phyloP scores from a whole-genome alignment of 805 yeast genomes.

The Yarrowia divulgata region DNA sequence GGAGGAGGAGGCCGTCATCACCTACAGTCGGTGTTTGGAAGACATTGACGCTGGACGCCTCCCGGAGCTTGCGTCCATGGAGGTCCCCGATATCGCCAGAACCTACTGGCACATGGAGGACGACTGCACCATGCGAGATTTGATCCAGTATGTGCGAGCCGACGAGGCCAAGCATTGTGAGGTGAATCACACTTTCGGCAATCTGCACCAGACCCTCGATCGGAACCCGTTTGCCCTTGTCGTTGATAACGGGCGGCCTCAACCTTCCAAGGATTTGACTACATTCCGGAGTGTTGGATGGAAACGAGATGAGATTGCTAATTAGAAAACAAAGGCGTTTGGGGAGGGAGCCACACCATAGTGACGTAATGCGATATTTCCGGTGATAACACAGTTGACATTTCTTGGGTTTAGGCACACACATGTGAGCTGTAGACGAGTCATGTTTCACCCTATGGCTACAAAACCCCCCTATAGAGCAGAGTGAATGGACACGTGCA shows the following conservation, averaged over 20 bases:
- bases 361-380: constrained; percentile 5
- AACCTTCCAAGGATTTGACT: constrained; percentile 50
- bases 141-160: constrained; percentile 69
- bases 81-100: constrained; percentile 59
- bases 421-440: not conserved
- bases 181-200: constrained; percentile 78
- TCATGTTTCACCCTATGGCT: not conserved
- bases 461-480: not conserved
- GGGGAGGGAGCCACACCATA: not conserved
- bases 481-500: not conserved
- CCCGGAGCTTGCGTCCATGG: constrained; percentile 55
- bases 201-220: constrained; percentile 59
- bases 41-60: constrained; percentile 60
- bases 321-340: constrained; percentile 35
- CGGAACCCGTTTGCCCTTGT: constrained; percentile 72
- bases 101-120: constrained; percentile 67
- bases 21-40: constrained; percentile 66
- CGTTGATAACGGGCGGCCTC: constrained; percentile 49
- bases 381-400: not conserved
- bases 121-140: constrained; percentile 62
- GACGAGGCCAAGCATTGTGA: constrained; percentile 83
- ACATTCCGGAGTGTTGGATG: constrained; percentile 49
- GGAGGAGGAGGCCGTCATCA: constrained; percentile 77
- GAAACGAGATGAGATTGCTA: constrained; percentile 50
- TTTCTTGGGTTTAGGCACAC: not conserved